Conservation (phyloP, 225 moss, liverwort and hornwort species). For the Ulota crispa region DNA sequence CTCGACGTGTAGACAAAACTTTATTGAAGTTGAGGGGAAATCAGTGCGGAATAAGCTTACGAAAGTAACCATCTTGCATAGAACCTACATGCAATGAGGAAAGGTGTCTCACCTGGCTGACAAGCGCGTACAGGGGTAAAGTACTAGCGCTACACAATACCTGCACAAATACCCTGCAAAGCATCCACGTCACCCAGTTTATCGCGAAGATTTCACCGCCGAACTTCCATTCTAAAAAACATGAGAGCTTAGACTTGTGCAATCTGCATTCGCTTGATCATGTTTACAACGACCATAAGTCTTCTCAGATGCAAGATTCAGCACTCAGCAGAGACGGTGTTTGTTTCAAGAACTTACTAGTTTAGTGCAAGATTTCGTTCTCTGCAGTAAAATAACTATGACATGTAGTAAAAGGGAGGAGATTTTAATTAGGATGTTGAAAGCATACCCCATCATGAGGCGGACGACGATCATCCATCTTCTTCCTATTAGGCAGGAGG, state of each 20-base stretch:
- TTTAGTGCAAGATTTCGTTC: background rate
- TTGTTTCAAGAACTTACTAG: no score
- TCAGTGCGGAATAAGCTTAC: background rate
- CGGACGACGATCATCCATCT: slow-evolving; percentile 55
- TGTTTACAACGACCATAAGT: background rate
- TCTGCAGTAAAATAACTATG: background rate
- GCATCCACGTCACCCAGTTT: background rate
- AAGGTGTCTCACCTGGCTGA: slow-evolving; percentile 55
- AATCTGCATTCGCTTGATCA: background rate
- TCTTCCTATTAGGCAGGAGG: slow-evolving; percentile 68
- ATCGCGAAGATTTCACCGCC: background rate
- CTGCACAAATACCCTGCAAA: slow-evolving; percentile 60
- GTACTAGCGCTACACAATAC: slow-evolving; percentile 70
- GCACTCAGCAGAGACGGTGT: background rate
- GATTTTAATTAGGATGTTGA: background rate
- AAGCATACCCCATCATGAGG: slow-evolving; percentile 57
- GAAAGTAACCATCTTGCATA: background rate
- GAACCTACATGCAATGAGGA: background rate
- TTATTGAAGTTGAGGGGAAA: no score
- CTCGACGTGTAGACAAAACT: background rate
- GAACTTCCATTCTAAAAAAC: background rate
- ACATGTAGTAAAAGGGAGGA: background rate
- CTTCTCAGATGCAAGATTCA: background rate
- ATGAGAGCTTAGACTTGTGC: background rate
- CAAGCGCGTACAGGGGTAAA: slow-evolving; percentile 71